Base-by-base conservation (phyloP, 2,329 filamentous ascomycete species). In the Cryoendolithus antarcticus region DNA sequence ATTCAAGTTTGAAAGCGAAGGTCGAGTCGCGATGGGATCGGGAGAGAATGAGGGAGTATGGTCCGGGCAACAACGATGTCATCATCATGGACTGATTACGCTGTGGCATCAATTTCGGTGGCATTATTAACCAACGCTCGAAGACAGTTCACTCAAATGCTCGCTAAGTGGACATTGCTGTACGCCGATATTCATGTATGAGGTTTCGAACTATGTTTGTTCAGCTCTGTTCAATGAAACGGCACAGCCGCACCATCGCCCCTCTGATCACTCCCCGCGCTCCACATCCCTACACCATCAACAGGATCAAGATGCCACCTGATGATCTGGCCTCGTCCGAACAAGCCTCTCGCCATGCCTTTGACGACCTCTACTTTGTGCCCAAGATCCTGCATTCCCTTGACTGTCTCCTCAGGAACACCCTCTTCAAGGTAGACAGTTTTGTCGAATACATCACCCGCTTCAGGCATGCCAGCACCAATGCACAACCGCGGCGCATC, bases 401-500 rank as follows among this genome's bases (percentile, higher is more conserved):
- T 69, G 1, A 84, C 66, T 1, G 82, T 78, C 47, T 77, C 72
- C 13, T 74, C 67, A 1, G 72, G 64, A 51, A 95, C 86, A 0
- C 86, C 86, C 38, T 93, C 84, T 58, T 96, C 89, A 0, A 93
- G 65, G 44, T 77, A 83, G 1, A 95, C 81, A 0, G 68, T 77
- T 53, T 69, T 70, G 46, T 80, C 77, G 9, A 72, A 61, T 15
- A 70, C 70, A 37, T 72, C 68, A 4, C 72, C 72, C 28, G 62
- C 61, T 35, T 77, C 72, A 0, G 80, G 74, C 67, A 80, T 79
- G 0, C 77, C 80, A 0, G 82, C 77, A 1, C 81, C 81, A 43
- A 96, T 84, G 52, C 86, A 95, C 48, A 96, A 72, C n/a, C 91
- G 71, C 10, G 91, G 89, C 3, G 89, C 82, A 56, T 98, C 91